These are phyloP conservation scores for Aphanoascus verrucosus DNA, from an alignment of 2,329 filamentous ascomycete species.

Conservation along the genomic window DNA sequence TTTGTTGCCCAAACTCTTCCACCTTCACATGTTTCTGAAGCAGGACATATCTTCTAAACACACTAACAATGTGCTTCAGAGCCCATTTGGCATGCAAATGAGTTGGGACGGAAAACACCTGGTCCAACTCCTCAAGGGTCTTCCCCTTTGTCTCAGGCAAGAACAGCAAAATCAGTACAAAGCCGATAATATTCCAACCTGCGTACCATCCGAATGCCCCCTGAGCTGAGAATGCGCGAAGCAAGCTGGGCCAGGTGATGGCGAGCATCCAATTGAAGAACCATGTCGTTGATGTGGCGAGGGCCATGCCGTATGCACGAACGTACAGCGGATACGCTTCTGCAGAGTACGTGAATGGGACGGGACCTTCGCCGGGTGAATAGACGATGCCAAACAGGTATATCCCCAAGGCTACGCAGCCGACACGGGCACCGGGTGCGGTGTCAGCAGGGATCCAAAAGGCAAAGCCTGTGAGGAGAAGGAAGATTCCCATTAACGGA, in stretches of 20 bases:
- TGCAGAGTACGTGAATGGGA: conserved; percentile 57
- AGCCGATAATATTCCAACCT: conserved; percentile 35
- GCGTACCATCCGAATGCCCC: conserved; percentile 46
- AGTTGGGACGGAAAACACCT: conserved; percentile 46
- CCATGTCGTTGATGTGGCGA: conserved; percentile 53
- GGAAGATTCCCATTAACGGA: conserved; percentile 49
- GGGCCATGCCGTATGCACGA: conserved; percentile 51
- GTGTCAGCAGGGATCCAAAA: conserved; percentile 40
- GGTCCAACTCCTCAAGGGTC: conserved; percentile 40
- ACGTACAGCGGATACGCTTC: conserved; percentile 57
- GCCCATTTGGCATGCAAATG: conserved; percentile 33
- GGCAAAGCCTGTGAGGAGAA: conserved; percentile 45
- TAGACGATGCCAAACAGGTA: conserved; percentile 38
- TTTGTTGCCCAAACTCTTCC: conserved; percentile 28
- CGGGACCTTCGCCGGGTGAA: conserved; percentile 51
- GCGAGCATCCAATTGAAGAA: conserved; percentile 47
- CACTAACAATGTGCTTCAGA: conserved; percentile 29
- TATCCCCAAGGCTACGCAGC: conserved; percentile 35
- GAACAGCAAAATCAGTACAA: conserved; percentile 36
- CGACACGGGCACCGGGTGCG: conserved; percentile 28
- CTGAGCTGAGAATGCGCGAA: conserved; percentile 39
- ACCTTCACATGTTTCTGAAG: conserved; percentile 31
- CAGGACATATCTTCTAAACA: conserved; percentile 28
- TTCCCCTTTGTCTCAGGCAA: conserved; percentile 35
- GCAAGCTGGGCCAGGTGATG: conserved; percentile 45